These are phyloP conservation scores for Hibiscus mutabilis DNA, from an alignment of 345 rosid genomes.

Conservation along the genomic window DNA sequence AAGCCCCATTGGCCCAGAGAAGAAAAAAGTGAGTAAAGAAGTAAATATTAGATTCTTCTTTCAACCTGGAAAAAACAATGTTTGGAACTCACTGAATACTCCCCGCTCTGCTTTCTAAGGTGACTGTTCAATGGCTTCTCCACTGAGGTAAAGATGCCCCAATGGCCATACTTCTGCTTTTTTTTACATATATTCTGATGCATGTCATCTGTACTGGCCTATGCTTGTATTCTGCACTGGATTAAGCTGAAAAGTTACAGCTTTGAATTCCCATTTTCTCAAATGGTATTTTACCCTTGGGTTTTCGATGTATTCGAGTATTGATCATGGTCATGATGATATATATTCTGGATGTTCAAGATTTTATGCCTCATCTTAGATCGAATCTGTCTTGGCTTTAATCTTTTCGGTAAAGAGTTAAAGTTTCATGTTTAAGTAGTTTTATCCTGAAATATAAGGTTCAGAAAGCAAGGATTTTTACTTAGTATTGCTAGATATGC, in stretches of 20 bases:
- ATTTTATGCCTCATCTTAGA: not conserved
- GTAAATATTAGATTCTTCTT: not conserved
- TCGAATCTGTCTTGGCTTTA: not conserved
- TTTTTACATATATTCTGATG: not conserved
- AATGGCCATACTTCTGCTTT: not conserved
- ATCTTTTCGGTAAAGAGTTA: not conserved
- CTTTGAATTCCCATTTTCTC: conserved; percentile 6
- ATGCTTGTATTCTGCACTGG: not conserved
- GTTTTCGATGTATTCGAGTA: not conserved
- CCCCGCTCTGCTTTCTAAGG: not conserved
- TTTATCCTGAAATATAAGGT: not conserved
- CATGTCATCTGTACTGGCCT: not conserved
- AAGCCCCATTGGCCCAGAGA: not conserved
- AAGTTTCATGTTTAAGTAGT: not conserved
- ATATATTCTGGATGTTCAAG: not conserved
- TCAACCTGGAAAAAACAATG: not conserved
- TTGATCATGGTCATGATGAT: not conserved
- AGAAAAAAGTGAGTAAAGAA: not conserved
- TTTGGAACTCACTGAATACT: not conserved
- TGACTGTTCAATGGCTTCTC: conserved; percentile 5
- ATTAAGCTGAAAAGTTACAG: not conserved
- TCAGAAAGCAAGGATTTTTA: not conserved
- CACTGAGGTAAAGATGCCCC: conserved; percentile 10
- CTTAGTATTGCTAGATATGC: not conserved
- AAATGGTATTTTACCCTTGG: not conserved